A percentile compares a stretch with the other conserved stretches of the same genome.
Conservation (phyloP, 768 basidiomycete species). For the Lactarius evosmus region DNA sequence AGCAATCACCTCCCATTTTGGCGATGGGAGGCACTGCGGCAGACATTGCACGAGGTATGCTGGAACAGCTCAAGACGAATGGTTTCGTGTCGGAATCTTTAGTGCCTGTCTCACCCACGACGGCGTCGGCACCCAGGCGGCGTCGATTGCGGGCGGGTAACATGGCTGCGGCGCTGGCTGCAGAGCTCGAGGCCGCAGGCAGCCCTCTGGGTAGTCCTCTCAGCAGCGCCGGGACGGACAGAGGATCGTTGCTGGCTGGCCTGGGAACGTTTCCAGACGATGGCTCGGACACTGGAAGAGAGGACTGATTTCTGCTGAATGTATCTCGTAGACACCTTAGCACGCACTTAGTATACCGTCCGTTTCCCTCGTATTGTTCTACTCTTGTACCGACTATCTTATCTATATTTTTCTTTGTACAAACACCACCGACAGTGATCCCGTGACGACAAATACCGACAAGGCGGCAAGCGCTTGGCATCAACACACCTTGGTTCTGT, state of each 20-base stretch:
- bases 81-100: slow-evolving; percentile 48
- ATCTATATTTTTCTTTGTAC: slow-evolving; percentile 13
- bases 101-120: slow-evolving; percentile 29
- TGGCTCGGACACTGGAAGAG: slow-evolving; percentile 25
- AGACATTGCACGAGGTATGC: slow-evolving; percentile 68
- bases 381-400: slow-evolving; percentile 15
- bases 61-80: slow-evolving; percentile 68
- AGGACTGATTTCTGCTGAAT: slow-evolving; percentile 13
- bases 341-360: slow-evolving; percentile 1
- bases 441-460: not conserved
- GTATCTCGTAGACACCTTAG: slow-evolving; percentile 17
- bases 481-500: not conserved
- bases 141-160: slow-evolving; percentile 26
- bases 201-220: slow-evolving; percentile 14
- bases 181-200: slow-evolving; percentile 27
- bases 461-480: not conserved
- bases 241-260: slow-evolving; percentile 5
- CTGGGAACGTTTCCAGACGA: slow-evolving; percentile 2
- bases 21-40: slow-evolving; percentile 44
- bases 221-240: slow-evolving; percentile 3
- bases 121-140: slow-evolving; percentile 25
- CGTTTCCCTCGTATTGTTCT: not conserved
- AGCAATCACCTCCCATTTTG: slow-evolving; percentile 30
- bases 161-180: slow-evolving; percentile 24
- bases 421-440: too few species aligned